Conservation (phyloP, 2,329 filamentous ascomycete genomes). For the Neoscytalidium dimidiatum region DNA sequence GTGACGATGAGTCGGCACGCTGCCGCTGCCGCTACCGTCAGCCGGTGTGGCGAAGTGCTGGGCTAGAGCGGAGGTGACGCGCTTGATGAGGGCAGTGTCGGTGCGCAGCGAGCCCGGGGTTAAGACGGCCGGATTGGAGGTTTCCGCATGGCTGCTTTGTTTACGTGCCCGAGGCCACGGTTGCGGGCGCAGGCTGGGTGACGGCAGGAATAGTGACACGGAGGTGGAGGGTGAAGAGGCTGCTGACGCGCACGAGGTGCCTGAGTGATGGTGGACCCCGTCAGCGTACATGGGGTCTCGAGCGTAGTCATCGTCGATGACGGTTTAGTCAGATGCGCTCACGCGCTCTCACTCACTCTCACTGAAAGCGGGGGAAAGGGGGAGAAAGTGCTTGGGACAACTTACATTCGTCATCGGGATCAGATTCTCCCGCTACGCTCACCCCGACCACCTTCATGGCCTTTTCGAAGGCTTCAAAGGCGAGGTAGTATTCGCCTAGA, state of each 20-base stretch:
- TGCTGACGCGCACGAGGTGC: background rate
- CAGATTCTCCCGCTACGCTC: background rate
- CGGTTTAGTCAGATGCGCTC: slow-evolving; percentile 1
- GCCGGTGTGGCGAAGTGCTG: background rate
- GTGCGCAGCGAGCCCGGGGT: no score
- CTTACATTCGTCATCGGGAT: background rate
- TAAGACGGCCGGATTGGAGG: no score
- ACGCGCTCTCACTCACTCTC: background rate
- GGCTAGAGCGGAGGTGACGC: background rate
- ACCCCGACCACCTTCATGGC: background rate
- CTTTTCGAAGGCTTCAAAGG: slow-evolving; percentile 9
- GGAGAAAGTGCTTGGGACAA: no score
- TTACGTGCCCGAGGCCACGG: background rate
- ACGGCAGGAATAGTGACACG: background rate
- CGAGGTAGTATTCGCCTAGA: slow-evolving; percentile 5
- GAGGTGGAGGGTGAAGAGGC: background rate
- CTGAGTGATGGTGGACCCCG: background rate
- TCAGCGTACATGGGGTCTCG: background rate
- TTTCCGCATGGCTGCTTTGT: background rate
- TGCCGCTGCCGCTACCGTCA: background rate
- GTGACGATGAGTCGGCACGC: background rate
- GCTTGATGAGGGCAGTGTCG: background rate
- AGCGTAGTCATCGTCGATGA: background rate
- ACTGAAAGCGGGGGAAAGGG: background rate
- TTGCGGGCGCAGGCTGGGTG: background rate